Conservation (phyloP, 768 basidiomycete species). For the Auricularia cornea region DNA sequence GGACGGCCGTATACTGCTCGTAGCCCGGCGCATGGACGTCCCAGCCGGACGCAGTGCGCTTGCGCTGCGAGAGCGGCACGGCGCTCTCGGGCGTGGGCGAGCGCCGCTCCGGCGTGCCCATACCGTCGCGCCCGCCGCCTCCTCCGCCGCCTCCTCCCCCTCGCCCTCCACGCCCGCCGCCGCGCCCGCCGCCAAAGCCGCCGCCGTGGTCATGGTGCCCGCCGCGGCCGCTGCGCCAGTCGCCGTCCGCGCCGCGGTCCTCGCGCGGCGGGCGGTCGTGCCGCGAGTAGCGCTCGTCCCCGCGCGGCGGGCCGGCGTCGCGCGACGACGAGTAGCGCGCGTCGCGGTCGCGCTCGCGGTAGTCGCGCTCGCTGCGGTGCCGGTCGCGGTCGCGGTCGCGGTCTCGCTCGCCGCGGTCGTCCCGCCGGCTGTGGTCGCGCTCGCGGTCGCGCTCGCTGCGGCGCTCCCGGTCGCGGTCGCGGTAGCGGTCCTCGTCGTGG, state of each 20-base stretch:
- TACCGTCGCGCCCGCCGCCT: constrained; percentile 37
- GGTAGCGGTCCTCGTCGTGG: constrained; percentile 33
- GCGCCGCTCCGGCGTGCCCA: constrained; percentile 67
- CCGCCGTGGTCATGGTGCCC: constrained; percentile 10
- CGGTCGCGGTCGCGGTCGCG: constrained; percentile 32
- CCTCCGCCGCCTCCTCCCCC: constrained; percentile 38
- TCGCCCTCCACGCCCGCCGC: constrained; percentile 18
- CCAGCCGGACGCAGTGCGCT: constrained; percentile 89
- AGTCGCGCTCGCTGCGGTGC: constrained; percentile 29
- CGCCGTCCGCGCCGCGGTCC: constrained; percentile 27
- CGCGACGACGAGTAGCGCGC: too few relatives aligned
- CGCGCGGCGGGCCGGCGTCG: constrained; percentile 36
- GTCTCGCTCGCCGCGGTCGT: constrained; percentile 36
- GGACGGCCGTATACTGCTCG: constrained; percentile 88
- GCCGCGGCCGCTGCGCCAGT: constrained; percentile 27
- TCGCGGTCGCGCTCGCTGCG: constrained; percentile 20
- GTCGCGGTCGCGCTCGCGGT: constrained; percentile 34
- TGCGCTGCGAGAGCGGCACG: constrained; percentile 73
- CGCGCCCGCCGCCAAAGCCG: constrained; percentile 21
- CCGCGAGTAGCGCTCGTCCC: constrained; percentile 29
- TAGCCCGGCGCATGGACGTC: constrained; percentile 94
- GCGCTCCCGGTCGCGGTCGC: constrained; percentile 37
- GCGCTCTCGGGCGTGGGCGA: constrained; percentile 88
- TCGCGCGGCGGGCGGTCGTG: constrained; percentile 26
- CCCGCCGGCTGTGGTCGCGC: constrained; percentile 45